phyloP scores from a whole-genome alignment of 176 grass and related monocot genomes.

The Oropetium thomaeum region DNA sequence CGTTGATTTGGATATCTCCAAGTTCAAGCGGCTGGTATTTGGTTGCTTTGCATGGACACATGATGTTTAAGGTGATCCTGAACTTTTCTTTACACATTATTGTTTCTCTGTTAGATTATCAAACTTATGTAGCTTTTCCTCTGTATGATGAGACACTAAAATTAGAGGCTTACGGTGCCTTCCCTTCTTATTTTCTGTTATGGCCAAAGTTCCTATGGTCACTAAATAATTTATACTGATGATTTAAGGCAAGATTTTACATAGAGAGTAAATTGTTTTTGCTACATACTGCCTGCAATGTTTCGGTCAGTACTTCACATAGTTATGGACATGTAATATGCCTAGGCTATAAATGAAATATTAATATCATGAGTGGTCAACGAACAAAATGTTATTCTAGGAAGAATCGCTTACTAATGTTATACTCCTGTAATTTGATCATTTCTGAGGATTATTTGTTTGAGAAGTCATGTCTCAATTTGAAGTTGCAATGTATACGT shows the following conservation, averaged over 20 bases:
- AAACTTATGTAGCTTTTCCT: neutral
- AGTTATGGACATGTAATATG: too few species aligned
- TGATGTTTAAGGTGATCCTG: constrained; percentile 30
- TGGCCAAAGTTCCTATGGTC: neutral
- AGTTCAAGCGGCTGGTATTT: constrained; percentile 21
- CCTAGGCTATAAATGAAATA: too few species aligned
- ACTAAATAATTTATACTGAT: neutral
- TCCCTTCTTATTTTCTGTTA: neutral
- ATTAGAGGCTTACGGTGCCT: neutral
- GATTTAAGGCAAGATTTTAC: neutral
- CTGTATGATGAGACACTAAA: neutral
- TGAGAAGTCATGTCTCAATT: neutral
- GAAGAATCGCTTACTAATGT: too few species aligned
- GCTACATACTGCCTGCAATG: neutral
- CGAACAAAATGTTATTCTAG: too few species aligned
- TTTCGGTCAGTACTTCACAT: neutral
- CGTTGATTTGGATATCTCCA: constrained; percentile 23
- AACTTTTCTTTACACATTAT: neutral
- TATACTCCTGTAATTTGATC: too few species aligned
- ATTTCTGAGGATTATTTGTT: too few species aligned
- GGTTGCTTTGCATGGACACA: constrained; percentile 4
- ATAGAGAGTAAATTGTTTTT: neutral
- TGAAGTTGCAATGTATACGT: too few species aligned
- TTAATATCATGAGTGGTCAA: too few species aligned
- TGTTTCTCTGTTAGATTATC: constrained; percentile 3